Base-by-base conservation (phyloP, 129 eudicot genomes). In the Heracleum sosnowskyi region DNA sequence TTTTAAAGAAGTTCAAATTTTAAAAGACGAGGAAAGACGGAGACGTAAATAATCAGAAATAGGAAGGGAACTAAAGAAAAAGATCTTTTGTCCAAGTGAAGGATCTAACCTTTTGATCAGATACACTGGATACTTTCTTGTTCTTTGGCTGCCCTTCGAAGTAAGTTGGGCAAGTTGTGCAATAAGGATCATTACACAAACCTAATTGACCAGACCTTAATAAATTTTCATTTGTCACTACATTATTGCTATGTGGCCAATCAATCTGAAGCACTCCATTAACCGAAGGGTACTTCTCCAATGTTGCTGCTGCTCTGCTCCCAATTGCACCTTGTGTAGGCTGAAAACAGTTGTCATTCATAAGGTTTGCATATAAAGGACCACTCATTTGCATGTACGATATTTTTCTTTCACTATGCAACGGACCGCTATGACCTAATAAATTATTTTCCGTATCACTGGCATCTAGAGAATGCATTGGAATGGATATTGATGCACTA, bases 131-230 rank as follows among this genome's bases (percentile, higher is more conserved):
- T 35, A 78, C 57, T 72, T 79, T 85, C 42, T 77, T 39, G 47
- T 77, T 63, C 79, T 81, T 83, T 74, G 22, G 78, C 17, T 51
- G 80, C 55, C 80, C 88, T 63, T 86, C 80, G 53, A 79, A n/a
- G 62, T 84, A 83, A 15, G 86, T 81, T 45, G 98, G 98, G 71
- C 98, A 93, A 12, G 94, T 84, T 51, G 92, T 89, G 87, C 98
- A 93, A 60, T 90, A 93, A 22, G 98, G 96, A 86, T 89, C 94
- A 75, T 86, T 83, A 79, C 98, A 93, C 91, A 89, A 86, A 26
- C 95, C 97, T 51, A 93, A 74, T 46, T 82, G 90, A 22, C 96
- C 98, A 11, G 98, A 91, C 85, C 69, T 89, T 80, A 82, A 45
- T 45, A 93, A 86, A 75, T 89, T 85, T 42, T 88, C 93, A 37